Evolutionary conservation across 177 flowering plant genomes (phyloP).

Genomic region (Vitis hybrid): DNA sequence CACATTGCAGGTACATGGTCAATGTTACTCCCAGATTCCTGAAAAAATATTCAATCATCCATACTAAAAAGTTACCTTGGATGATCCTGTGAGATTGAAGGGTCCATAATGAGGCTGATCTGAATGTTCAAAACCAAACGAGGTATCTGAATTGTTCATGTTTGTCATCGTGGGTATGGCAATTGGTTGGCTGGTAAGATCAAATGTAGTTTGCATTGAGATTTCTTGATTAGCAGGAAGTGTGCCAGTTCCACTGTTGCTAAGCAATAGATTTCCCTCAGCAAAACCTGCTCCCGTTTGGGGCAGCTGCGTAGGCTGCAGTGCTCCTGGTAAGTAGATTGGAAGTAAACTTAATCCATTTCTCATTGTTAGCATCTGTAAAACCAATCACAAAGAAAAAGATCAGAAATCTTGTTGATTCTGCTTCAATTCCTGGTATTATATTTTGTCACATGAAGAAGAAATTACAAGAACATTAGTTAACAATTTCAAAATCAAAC

Average conservation of each 20-base stretch:
- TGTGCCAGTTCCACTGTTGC: slow-evolving; percentile 23
- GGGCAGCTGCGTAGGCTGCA: slow-evolving; percentile 36
- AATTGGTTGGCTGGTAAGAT: slow-evolving; percentile 23
- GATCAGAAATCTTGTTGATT: neutral
- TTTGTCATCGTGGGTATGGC: slow-evolving; percentile 22
- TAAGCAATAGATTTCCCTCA: slow-evolving; percentile 28
- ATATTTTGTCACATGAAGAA: neutral
- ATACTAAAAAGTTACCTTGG: slow-evolving; percentile 34
- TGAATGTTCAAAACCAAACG: slow-evolving; percentile 31
- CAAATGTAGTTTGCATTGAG: slow-evolving; percentile 20
- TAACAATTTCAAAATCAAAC: too few species aligned
- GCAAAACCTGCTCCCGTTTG: slow-evolving; percentile 29
- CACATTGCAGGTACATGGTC: slow-evolving; percentile 12
- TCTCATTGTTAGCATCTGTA: slow-evolving; percentile 81
- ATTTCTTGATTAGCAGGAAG: slow-evolving; percentile 26
- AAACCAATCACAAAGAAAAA: slow-evolving; percentile 16
- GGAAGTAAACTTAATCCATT: slow-evolving; percentile 64
- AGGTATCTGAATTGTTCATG: slow-evolving; percentile 23
- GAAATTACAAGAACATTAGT: too few species aligned
- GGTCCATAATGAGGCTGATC: slow-evolving; percentile 29
- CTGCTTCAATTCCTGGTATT: neutral
- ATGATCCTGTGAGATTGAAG: slow-evolving; percentile 26
- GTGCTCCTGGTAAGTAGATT: slow-evolving; percentile 36
- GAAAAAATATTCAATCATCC: neutral
- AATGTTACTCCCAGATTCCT: neutral